A percentile compares a stretch with the other conserved stretches of the same genome.
phyloP scores from a whole-genome alignment of 2,329 filamentous ascomycete species.

The Malbranchea cinnamomea region DNA sequence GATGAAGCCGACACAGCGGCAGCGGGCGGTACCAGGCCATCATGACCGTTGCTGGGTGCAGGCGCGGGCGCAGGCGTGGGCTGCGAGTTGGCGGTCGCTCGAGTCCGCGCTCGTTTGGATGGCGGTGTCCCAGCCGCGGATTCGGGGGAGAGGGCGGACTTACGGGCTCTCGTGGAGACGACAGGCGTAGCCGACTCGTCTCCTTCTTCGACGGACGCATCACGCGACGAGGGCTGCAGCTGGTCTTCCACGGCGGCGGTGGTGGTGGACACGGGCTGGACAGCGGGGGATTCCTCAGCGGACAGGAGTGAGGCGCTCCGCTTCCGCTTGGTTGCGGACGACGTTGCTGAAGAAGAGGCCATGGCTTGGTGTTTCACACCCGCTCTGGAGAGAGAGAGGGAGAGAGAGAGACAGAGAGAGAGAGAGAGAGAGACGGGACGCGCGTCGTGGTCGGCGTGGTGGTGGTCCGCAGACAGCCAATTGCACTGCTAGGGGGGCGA shows the following conservation, averaged over 20 bases:
- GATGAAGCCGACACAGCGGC: slow-evolving; percentile 14
- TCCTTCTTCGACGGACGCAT: slow-evolving; percentile 70
- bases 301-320: slow-evolving; percentile 35
- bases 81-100: slow-evolving; percentile 17
- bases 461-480: no score
- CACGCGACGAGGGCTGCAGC: slow-evolving; percentile 59
- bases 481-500: no score
- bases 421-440: neutral
- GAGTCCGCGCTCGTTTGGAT: slow-evolving; percentile 60
- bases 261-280: slow-evolving; percentile 34
- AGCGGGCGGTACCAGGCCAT: slow-evolving; percentile 12
- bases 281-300: slow-evolving; percentile 24
- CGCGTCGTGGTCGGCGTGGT: no score
- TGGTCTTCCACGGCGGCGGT: slow-evolving; percentile 42
- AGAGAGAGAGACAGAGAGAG: slow-evolving; percentile 1
- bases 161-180: slow-evolving; percentile 41
- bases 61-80: slow-evolving; percentile 7
- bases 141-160: slow-evolving; percentile 31
- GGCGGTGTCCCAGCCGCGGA: slow-evolving; percentile 40
- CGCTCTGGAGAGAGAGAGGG: neutral
- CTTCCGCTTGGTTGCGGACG: slow-evolving; percentile 62
- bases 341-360: slow-evolving; percentile 51
- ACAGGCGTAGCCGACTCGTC: slow-evolving; percentile 50
- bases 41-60: neutral
- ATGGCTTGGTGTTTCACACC: no score